phyloP scores from a whole-genome alignment of 352 stramenopile genomes.

The Bremia lactucae region DNA sequence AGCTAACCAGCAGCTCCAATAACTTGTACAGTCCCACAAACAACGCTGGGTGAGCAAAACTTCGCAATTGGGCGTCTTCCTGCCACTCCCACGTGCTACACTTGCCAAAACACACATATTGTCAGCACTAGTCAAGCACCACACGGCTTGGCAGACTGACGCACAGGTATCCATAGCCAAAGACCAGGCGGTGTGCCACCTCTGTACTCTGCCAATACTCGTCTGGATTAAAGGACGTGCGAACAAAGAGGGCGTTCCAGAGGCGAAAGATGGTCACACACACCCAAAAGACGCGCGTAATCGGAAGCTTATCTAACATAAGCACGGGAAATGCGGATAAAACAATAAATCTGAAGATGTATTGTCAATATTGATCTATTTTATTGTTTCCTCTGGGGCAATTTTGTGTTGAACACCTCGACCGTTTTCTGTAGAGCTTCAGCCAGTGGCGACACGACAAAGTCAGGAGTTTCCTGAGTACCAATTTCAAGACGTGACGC shows the following conservation, averaged over 20 bases:
- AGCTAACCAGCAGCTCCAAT: conserved; percentile 41
- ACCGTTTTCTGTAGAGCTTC: conserved; percentile 73
- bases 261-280: conserved; percentile 50
- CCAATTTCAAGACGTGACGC: conserved; percentile 76
- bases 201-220: conserved; percentile 87
- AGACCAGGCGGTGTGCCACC: conserved; percentile 79
- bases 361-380: conserved; percentile 13
- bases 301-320: conserved; percentile 27
- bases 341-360: neutral
- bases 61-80: conserved; percentile 48
- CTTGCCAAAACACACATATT: neutral
- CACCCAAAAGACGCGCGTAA: conserved; percentile 36
- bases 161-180: conserved; percentile 76
- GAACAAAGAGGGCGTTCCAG: conserved; percentile 76
- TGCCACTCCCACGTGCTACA: conserved; percentile 83
- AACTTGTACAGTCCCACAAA: conserved; percentile 78
- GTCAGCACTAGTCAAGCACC: neutral
- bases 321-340: conserved; percentile 2
- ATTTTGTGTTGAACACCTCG: conserved; percentile 77
- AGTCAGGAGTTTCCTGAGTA: conserved; percentile 64
- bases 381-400: conserved; percentile 13
- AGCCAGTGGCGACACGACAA: conserved; percentile 58
- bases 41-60: conserved; percentile 65
- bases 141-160: conserved; percentile 3
- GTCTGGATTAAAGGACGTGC: conserved; percentile 80